Percentiles rank a stretch among this genome's conserved stretches.
phyloP scores from a whole-genome alignment of 2,329 filamentous ascomycete genomes.

The Colletotrichum liaoningense region DNA sequence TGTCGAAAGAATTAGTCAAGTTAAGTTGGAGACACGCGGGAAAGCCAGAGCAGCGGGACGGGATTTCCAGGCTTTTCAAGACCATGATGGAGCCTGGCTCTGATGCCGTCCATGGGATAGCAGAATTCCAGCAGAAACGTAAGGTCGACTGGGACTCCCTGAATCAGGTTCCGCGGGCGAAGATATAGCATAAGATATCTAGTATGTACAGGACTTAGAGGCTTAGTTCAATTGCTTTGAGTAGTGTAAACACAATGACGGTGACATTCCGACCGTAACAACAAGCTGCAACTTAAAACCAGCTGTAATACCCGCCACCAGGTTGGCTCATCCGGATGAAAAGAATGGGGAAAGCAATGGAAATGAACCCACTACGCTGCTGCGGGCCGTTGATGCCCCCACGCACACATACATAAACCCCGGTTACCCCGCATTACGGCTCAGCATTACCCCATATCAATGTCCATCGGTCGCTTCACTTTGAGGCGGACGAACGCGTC shows the following conservation, averaged over 20 bases:
- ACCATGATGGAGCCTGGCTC: neutral
- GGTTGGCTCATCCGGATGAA: too few relatives aligned
- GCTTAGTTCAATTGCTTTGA: too few relatives aligned
- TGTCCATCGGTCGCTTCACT: neutral
- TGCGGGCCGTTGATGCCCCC: neutral
- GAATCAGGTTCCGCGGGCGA: neutral
- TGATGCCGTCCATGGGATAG: neutral
- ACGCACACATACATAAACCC: neutral
- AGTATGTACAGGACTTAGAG: too few relatives aligned
- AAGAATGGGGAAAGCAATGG: neutral
- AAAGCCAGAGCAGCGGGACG: neutral
- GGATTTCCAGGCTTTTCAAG: neutral
- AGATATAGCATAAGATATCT: neutral
- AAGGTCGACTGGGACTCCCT: neutral
- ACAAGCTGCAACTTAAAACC: too few relatives aligned
- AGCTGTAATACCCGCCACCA: too few relatives aligned
- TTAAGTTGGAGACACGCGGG: neutral
- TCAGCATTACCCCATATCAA: neutral
- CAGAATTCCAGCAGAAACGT: neutral
- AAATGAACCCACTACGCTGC: neutral
- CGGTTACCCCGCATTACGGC: neutral
- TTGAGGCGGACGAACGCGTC: neutral
- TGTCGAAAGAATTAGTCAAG: neutral
- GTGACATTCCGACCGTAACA: too few relatives aligned
- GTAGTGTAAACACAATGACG: too few relatives aligned